Evolutionary conservation across 2,329 filamentous ascomycete genomes (phyloP).

Genomic region (Penicillium sp.): DNA sequence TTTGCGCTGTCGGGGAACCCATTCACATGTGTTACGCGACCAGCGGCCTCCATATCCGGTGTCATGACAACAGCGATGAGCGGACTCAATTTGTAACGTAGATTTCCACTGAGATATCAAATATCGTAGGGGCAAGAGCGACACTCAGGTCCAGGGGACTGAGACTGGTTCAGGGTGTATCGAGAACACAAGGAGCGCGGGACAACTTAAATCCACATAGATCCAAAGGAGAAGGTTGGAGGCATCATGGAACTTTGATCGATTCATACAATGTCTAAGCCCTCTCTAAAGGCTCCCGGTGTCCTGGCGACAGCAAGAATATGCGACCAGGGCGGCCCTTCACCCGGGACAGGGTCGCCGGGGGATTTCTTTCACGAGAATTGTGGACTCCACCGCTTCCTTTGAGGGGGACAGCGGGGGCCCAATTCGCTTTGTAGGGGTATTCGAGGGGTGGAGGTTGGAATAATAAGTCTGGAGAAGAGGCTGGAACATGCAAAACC

Average conservation of each 20-base stretch:
- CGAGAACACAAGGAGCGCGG: constrained; percentile 12
- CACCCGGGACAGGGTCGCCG: neutral
- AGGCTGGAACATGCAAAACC: constrained; percentile 1
- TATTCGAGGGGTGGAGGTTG: neutral
- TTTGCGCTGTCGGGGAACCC: constrained; percentile 14
- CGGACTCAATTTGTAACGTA: neutral
- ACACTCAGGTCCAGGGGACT: neutral
- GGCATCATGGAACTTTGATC: constrained; percentile 18
- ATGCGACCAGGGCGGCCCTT: neutral
- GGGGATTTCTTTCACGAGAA: neutral
- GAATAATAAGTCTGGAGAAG: neutral
- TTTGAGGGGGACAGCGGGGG: neutral
- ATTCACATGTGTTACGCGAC: constrained; percentile 22
- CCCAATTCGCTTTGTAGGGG: neutral
- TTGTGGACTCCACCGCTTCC: neutral
- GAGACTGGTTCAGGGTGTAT: constrained; percentile 8
- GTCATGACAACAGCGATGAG: constrained; percentile 17
- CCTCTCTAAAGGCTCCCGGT: neutral
- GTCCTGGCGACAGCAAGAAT: neutral
- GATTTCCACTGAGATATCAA: neutral
- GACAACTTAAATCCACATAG: constrained; percentile 17
- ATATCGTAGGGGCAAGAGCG: neutral
- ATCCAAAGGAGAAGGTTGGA: constrained; percentile 9
- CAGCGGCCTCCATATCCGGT: constrained; percentile 21
- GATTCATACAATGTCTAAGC: neutral